Evolutionary conservation across 352 stramenopile species (phyloP).

Genomic region (Phytophthora brassicae): DNA sequence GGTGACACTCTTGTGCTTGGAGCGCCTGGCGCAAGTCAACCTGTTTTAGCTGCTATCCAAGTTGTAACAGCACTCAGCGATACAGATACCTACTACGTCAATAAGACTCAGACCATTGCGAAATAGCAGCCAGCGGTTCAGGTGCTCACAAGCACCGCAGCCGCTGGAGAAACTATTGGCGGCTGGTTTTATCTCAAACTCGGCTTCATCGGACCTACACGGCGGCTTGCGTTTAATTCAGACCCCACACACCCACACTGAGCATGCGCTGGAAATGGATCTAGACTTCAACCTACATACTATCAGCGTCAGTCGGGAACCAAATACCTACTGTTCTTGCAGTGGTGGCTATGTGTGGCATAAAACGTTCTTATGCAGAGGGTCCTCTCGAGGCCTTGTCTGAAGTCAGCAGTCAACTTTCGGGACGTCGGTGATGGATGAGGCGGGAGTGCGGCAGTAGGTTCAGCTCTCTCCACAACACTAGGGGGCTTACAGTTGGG

Average conservation of each 20-base stretch:
- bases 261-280: conserved; percentile 75
- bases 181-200: conserved; percentile 76
- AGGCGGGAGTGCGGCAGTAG: conserved; percentile 32
- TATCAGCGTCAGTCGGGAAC: conserved; percentile 50
- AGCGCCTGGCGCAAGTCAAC: conserved; percentile 53
- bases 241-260: conserved; percentile 66
- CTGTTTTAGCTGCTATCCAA: conserved; percentile 66
- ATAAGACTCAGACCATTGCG: conserved; percentile 70
- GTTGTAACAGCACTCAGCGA: conserved; percentile 62
- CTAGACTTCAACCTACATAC: conserved; percentile 67
- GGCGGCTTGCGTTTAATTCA: conserved; percentile 66
- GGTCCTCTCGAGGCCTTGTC: conserved; percentile 51
- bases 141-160: conserved; percentile 69
- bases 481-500: conserved; percentile 61
- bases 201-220: conserved; percentile 53
- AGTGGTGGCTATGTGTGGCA: conserved; percentile 70
- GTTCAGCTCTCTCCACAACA: conserved; percentile 62
- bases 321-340: conserved; percentile 77
- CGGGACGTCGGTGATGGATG: conserved; percentile 66
- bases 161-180: conserved; percentile 60
- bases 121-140: conserved; percentile 64
- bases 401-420: conserved; percentile 49
- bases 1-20: conserved; percentile 71
- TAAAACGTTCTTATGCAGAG: conserved; percentile 75
- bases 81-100: conserved; percentile 46